Conservation (phyloP, 495 filamentous ascomycete genomes). For the Hypomontagnella monticulosa region DNA sequence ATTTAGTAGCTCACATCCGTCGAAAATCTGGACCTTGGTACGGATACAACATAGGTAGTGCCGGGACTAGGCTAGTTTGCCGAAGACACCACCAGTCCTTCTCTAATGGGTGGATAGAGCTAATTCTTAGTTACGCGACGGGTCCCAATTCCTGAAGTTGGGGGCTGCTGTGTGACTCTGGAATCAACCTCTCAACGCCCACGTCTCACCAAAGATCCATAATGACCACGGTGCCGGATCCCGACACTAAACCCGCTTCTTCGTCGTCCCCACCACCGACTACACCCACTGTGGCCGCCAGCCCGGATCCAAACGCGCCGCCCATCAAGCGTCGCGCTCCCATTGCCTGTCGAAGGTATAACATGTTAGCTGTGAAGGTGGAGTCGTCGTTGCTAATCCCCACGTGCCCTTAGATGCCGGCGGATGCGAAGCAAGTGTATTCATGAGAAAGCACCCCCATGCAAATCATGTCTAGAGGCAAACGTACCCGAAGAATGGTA, state of each 20-base stretch:
- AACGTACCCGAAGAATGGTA: slow-evolving; percentile 58
- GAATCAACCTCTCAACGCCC: slow-evolving; percentile 22
- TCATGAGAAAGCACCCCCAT: slow-evolving; percentile 57
- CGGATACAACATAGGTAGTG: slow-evolving; percentile 8
- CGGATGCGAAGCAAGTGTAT: slow-evolving; percentile 61
- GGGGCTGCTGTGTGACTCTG: slow-evolving; percentile 33
- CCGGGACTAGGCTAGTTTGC: slow-evolving; percentile 11
- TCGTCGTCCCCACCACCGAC: slow-evolving; percentile 30
- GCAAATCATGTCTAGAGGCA: slow-evolving; percentile 55
- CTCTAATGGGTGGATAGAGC: slow-evolving; percentile 10
- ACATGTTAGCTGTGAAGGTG: slow-evolving; percentile 3
- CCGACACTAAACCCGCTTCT: slow-evolving; percentile 22
- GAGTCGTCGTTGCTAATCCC: slow-evolving; percentile 1
- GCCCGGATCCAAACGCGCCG: slow-evolving; percentile 23
- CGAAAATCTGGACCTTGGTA: background rate
- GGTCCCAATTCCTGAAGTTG: slow-evolving; percentile 28
- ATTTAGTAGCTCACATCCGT: background rate
- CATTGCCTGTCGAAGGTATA: slow-evolving; percentile 61
- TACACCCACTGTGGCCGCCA: slow-evolving; percentile 9
- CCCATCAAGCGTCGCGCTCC: slow-evolving; percentile 56
- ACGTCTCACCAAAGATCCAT: slow-evolving; percentile 32
- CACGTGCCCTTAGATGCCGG: slow-evolving; percentile 51
- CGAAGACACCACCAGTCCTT: background rate
- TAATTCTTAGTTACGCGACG: slow-evolving; percentile 30
- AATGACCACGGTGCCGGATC: slow-evolving; percentile 20